Base-by-base conservation (phyloP, 805 yeast genomes). In the Starmerella bombi region DNA sequence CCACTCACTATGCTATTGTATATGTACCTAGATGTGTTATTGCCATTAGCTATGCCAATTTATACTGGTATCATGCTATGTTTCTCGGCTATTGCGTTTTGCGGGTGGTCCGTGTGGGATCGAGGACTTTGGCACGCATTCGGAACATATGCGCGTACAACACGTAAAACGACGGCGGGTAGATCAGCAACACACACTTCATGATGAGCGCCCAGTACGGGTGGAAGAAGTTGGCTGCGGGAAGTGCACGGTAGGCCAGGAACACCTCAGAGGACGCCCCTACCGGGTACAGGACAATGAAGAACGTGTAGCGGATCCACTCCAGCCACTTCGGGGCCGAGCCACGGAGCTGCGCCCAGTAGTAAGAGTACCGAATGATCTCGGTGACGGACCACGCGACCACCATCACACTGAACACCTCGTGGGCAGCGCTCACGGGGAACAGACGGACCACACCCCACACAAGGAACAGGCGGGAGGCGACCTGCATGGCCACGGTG, bases 301-400 rank as follows among this genome's bases (percentile, higher is more conserved):
- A 91, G 21, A 83, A 63, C 48, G 81, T 80, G 68, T 91, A 91
- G 55, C 98, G 72, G 48, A 84, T 62, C 69, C 78, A 71, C 16
- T 76, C 71, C 50, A 88, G 66, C 55, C 64, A 57, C 29, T 56
- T 52, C 4, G 91, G 80, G 14, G 80, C 77, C 1, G 63, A 54
- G 1, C 69, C 72, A 50, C 75, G 75, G 40, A 78, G 68, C 6
- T 93, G 86, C 10, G 45, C 23, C 52, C 51, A 53, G 57, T 91
- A 93, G 64, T 74, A 91, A 32, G 83, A 71, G 62, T 91, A 91
- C 58, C 98, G 71, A 42, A 86, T 77, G 34, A 83, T 70, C 61
- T 91, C 98, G n/a, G 97, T 83, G 39, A 82, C 53, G n/a, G 91
- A 74, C 98, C 98, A 91, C 10, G 95, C 85, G 33, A 75, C 51